These are phyloP conservation scores for Aspergillus saccharolyticus DNA, from an alignment of 495 filamentous ascomycete species.

Conservation along the genomic window DNA sequence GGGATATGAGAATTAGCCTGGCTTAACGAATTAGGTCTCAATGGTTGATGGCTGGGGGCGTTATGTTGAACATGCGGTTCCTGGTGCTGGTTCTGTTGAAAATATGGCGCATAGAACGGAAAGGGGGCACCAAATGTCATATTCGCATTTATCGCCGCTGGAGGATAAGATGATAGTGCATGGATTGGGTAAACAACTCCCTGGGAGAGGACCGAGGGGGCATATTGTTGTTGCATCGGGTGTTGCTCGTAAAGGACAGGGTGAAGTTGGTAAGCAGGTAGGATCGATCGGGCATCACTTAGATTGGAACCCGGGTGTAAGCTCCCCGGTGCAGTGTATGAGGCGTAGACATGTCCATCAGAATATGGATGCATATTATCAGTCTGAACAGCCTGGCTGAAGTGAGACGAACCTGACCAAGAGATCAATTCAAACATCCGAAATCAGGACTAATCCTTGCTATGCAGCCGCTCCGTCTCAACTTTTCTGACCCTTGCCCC, in stretches of 20 bases:
- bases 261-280: slow-evolving; percentile 37
- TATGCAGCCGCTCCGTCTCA: neutral
- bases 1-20: slow-evolving; percentile 21
- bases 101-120: slow-evolving; percentile 29
- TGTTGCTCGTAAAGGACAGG: slow-evolving; percentile 28
- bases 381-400: slow-evolving; percentile 16
- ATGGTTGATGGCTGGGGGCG: slow-evolving; percentile 26
- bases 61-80: slow-evolving; percentile 24
- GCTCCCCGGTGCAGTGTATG: slow-evolving; percentile 24
- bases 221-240: slow-evolving; percentile 21
- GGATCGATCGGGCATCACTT: slow-evolving; percentile 39
- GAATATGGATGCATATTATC: slow-evolving; percentile 23
- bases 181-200: slow-evolving; percentile 36
- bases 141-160: slow-evolving; percentile 15
- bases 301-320: slow-evolving; percentile 38
- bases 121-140: slow-evolving; percentile 30
- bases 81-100: slow-evolving; percentile 22
- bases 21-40: slow-evolving; percentile 16
- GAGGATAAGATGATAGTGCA: slow-evolving; percentile 31
- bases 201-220: slow-evolving; percentile 8
- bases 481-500: neutral
- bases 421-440: neutral
- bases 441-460: neutral
- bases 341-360: slow-evolving; percentile 17
- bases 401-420: slow-evolving; percentile 15